Percentiles rank a stretch among this genome's conserved stretches.
Conservation (phyloP, 2,329 filamentous ascomycete species). For the Aspergillus sp. region DNA sequence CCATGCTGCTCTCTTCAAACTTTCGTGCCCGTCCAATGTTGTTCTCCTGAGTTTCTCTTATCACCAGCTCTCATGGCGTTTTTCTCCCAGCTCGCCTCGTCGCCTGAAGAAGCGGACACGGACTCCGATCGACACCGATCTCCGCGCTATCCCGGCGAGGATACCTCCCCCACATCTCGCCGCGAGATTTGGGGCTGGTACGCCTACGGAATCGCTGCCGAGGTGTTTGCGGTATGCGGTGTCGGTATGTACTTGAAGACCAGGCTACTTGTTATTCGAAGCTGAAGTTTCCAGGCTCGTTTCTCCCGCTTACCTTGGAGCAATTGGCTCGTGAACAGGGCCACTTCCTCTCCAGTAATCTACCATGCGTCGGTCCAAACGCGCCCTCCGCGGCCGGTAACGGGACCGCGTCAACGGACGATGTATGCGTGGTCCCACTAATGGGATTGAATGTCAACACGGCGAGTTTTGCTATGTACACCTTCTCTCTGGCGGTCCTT, state of each 20-base stretch:
- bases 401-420: slow-evolving; percentile 17
- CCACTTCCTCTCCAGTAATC: slow-evolving; percentile 59
- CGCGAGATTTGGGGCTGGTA: slow-evolving; percentile 90
- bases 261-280: neutral
- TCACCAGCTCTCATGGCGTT: slow-evolving; percentile 4
- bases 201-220: slow-evolving; percentile 88
- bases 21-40: neutral
- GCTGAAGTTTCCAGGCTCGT: slow-evolving; percentile 61
- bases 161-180: slow-evolving; percentile 75
- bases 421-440: slow-evolving; percentile 33
- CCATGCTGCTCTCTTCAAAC: slow-evolving; percentile 12
- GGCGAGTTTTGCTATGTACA: slow-evolving; percentile 54
- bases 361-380: slow-evolving; percentile 30
- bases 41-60: neutral
- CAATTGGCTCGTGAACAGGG: slow-evolving; percentile 89
- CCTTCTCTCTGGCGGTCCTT: slow-evolving; percentile 83
- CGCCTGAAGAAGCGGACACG: slow-evolving; percentile 15
- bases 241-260: slow-evolving; percentile 49
- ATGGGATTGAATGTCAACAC: slow-evolving; percentile 36
- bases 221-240: slow-evolving; percentile 89
- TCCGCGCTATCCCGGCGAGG: slow-evolving; percentile 73
- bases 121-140: slow-evolving; percentile 27
- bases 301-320: slow-evolving; percentile 88
- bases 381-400: slow-evolving; percentile 21
- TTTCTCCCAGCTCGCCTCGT: slow-evolving; percentile 15